Evolutionary conservation across 2,329 filamentous ascomycete species (phyloP), one percentile per base, ranked within the genome.

Genomic region (Sporothrix pseudoabietina): DNA sequence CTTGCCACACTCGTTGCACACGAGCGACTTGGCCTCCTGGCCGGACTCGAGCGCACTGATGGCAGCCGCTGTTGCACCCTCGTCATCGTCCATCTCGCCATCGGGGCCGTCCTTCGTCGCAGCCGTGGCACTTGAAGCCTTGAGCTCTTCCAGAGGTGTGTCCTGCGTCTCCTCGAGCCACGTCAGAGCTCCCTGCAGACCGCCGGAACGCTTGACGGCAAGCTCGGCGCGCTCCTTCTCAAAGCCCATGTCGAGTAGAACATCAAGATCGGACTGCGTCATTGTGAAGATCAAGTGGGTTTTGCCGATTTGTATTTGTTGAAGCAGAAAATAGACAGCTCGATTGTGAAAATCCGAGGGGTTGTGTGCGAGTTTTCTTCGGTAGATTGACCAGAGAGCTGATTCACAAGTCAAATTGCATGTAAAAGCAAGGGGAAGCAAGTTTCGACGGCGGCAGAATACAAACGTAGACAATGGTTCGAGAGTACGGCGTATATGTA

Each of bases 1-100:
- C 87, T 97, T 98, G 79, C 92, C 92, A 80, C 96, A 99, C 73
- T 98, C 95, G 76, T 97, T 96, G 87, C 96, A 99, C 69, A 97
- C 87, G 72, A 98, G 89, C 68, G 94, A 97, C 79, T 90, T 88
- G 72, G 94, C 92, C 72, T 88, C 85, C 78, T 91, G 89, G 74
- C 91, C 93, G 1, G 88, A 88, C 78, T 92, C 86, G 2, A 94
- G 84, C n/a, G 89, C 87, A 5, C 90, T 87, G 39, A 84, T 82
- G 26, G 85, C 84, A 2, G 85, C 86, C 9, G 88, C 85, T 2
- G 84, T 83, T 3, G 87, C 83, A 39, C 85, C 86, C 32, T 80
- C 79, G 3, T 81, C 82, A 0, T 81, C 80, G 16, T 77, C 78
- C 9, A 79, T 79, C 39, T 79, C 77, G 26, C 78, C 77, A 16